Evolutionary conservation across 2,329 filamentous ascomycete species (phyloP).

Genomic region (Magnaporthiopsis poae): DNA sequence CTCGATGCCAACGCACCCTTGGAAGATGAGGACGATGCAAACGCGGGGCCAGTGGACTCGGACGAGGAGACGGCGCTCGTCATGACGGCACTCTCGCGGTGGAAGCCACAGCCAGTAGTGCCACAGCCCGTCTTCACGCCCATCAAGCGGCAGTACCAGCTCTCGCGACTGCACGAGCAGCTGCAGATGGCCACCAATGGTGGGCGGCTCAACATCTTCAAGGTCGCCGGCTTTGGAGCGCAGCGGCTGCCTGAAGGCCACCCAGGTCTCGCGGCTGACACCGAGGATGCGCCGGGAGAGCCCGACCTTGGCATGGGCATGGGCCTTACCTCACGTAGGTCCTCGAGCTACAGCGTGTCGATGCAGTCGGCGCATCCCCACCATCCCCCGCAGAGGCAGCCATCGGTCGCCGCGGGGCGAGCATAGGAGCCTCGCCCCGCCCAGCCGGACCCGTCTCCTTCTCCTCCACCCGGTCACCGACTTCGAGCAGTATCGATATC

Average conservation of each 20-base stretch:
- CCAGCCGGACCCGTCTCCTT: not conserved
- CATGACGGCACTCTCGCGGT: conserved; percentile 68
- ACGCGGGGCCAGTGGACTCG: conserved; percentile 74
- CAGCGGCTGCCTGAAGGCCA: conserved; percentile 45
- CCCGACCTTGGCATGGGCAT: conserved; percentile 32
- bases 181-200: conserved; percentile 57
- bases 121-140: conserved; percentile 53
- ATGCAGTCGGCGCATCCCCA: conserved; percentile 19
- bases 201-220: conserved; percentile 56
- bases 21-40: conserved; percentile 74
- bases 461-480: not conserved
- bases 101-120: conserved; percentile 68
- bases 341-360: conserved; percentile 36
- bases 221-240: conserved; percentile 45
- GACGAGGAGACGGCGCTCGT: conserved; percentile 88
- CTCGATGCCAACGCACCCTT: conserved; percentile 88
- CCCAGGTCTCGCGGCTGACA: conserved; percentile 33
- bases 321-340: conserved; percentile 27
- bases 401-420: conserved; percentile 35
- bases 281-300: conserved; percentile 50
- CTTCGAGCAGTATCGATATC: not conserved
- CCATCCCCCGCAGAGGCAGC: conserved; percentile 25
- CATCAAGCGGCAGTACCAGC: conserved; percentile 54
- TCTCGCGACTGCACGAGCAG: conserved; percentile 55
- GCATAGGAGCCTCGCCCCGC: conserved; percentile 25